Conservation (phyloP, 2,329 filamentous ascomycete genomes). For the Davidsoniella neocaledoniae region DNA sequence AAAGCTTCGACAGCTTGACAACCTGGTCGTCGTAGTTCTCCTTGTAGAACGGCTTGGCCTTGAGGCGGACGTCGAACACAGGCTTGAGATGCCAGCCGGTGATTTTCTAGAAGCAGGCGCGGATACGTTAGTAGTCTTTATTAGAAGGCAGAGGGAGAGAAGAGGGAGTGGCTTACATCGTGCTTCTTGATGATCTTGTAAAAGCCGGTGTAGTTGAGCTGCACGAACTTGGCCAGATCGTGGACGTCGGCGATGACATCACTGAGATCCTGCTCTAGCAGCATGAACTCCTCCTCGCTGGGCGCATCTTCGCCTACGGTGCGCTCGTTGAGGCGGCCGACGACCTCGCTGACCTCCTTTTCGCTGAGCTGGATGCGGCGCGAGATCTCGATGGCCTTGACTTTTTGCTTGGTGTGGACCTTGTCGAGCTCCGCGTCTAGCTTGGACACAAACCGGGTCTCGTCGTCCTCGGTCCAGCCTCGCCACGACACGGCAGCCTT, state of each 20-base stretch:
- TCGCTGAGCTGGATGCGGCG: slow-evolving; percentile 77
- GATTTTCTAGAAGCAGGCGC: slow-evolving; percentile 50
- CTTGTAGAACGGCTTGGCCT: slow-evolving; percentile 95
- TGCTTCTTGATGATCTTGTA: slow-evolving; percentile 99
- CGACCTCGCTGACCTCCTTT: slow-evolving; percentile 76
- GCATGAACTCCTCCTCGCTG: slow-evolving; percentile 80
- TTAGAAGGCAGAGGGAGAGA: not conserved
- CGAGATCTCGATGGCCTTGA: slow-evolving; percentile 92
- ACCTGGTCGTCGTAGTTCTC: slow-evolving; percentile 97
- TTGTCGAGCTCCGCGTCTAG: slow-evolving; percentile 91
- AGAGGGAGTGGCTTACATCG: slow-evolving; percentile 44
- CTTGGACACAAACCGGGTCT: slow-evolving; percentile 70
- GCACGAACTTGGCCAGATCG: slow-evolving; percentile 93
- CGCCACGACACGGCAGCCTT: slow-evolving; percentile 20
- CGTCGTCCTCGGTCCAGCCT: slow-evolving; percentile 80
- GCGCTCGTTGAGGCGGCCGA: slow-evolving; percentile 52
- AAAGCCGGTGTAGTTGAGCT: slow-evolving; percentile 96
- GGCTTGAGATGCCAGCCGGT: slow-evolving; percentile 86
- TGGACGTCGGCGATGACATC: slow-evolving; percentile 98
- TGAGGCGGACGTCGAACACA: slow-evolving; percentile 86
- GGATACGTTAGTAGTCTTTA: slow-evolving; percentile 14
- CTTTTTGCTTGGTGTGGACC: slow-evolving; percentile 92
- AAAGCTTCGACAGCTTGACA: slow-evolving; percentile 84
- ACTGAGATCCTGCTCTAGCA: slow-evolving; percentile 85
- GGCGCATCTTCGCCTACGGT: slow-evolving; percentile 39